These are phyloP conservation scores for Parmelia sp. DNA, from an alignment of 495 filamentous ascomycete genomes.

Conservation along the genomic window DNA sequence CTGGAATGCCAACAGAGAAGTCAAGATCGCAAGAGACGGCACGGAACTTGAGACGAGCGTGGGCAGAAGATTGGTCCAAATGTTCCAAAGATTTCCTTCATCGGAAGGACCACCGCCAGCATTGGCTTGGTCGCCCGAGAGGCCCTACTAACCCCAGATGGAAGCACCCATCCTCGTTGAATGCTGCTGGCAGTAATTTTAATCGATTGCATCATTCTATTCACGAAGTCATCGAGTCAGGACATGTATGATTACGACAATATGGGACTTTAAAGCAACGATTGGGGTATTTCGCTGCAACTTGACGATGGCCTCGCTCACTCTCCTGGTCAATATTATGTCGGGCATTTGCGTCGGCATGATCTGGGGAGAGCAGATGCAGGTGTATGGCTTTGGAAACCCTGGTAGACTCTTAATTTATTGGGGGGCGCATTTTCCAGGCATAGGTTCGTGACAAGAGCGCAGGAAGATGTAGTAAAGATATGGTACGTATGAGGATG, in stretches of 20 bases:
- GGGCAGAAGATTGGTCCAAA: slow-evolving; percentile 66
- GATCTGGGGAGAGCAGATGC: background rate
- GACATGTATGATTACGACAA: slow-evolving; percentile 14
- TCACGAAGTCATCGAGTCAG: slow-evolving; percentile 13
- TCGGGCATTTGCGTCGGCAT: background rate
- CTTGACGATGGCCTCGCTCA: background rate
- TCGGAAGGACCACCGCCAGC: slow-evolving; percentile 10
- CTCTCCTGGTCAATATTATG: background rate
- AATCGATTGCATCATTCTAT: slow-evolving; percentile 1
- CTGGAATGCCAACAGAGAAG: slow-evolving; percentile 93
- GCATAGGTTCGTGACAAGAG: background rate
- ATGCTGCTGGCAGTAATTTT: slow-evolving; percentile 12
- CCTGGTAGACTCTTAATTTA: background rate
- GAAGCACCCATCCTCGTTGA: background rate
- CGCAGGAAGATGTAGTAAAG: background rate
- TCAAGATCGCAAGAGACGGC: slow-evolving; percentile 94
- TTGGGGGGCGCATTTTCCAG: background rate
- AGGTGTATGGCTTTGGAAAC: background rate
- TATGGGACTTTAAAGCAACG: slow-evolving; percentile 14
- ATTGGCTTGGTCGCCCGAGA: slow-evolving; percentile 2
- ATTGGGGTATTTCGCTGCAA: slow-evolving; percentile 5
- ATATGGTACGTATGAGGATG: background rate
- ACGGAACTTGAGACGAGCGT: slow-evolving; percentile 86
- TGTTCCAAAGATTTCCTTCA: slow-evolving; percentile 53
- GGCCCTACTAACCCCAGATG: slow-evolving; percentile 6